Conservation (phyloP, 192 early-diverging fungal species). For the Backusella mclennaniae region DNA sequence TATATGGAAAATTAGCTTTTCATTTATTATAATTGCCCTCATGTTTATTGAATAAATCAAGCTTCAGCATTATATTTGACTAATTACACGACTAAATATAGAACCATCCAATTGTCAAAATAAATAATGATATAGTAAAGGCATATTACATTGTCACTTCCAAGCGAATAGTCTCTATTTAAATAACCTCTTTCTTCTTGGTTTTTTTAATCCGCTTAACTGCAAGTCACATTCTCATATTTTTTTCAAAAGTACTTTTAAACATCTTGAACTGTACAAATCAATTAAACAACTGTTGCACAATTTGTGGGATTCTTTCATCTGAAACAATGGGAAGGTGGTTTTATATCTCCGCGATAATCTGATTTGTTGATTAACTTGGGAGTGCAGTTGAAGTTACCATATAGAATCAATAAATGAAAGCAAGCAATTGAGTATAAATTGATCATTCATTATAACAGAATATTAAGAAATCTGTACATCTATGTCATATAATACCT, state of each 20-base stretch:
- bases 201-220: too few species aligned
- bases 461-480: neutral
- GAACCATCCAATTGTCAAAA: neutral
- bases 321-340: neutral
- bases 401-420: neutral
- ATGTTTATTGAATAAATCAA: conserved; percentile 5
- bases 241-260: neutral
- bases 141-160: too few species aligned
- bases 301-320: neutral
- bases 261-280: neutral
- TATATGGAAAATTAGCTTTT: neutral
- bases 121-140: neutral
- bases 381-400: neutral
- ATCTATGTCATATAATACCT: neutral
- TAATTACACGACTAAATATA: neutral
- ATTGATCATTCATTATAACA: neutral
- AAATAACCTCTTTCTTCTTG: too few species aligned
- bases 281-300: neutral
- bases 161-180: too few species aligned
- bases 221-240: neutral
- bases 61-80: neutral
- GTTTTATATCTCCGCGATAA: neutral
- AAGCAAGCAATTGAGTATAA: neutral
- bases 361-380: neutral
- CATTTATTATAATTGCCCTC: neutral